Conservation (phyloP, 169 alveolate species). For the Miamiensis avidus region DNA sequence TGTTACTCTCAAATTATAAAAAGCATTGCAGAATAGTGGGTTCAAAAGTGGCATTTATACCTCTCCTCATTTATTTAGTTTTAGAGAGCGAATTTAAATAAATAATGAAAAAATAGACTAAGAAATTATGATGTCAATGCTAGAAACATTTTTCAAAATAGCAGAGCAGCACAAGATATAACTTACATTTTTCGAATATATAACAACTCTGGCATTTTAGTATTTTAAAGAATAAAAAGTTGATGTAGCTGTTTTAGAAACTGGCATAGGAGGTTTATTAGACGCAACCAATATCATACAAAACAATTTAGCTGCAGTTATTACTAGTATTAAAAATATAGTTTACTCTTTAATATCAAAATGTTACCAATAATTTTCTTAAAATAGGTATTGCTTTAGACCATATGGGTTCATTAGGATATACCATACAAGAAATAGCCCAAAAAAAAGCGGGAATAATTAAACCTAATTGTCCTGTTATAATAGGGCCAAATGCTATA, state of each 20-base stretch:
- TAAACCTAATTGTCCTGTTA: slow-evolving; percentile 69
- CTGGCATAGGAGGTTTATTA: slow-evolving; percentile 92
- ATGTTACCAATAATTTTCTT: too few relatives aligned
- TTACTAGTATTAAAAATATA: slow-evolving; percentile 67
- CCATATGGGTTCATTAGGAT: slow-evolving; percentile 88
- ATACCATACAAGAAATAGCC: slow-evolving; percentile 83
- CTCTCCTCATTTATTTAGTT: slow-evolving; percentile 89
- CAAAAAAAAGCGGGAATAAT: slow-evolving; percentile 91
- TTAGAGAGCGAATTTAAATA: slow-evolving; percentile 87
- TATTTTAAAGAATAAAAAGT: slow-evolving; percentile 68
- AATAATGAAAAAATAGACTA: slow-evolving; percentile 52
- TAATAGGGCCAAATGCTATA: slow-evolving; percentile 87
- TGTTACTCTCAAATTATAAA: slow-evolving; percentile 75
- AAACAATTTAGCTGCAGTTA: slow-evolving; percentile 78
- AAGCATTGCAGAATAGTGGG: slow-evolving; percentile 66
- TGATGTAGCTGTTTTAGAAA: slow-evolving; percentile 90
- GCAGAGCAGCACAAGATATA: slow-evolving; percentile 48
- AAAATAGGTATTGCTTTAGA: slow-evolving; percentile 85
- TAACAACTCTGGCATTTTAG: slow-evolving; percentile 57
- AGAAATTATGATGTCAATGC: slow-evolving; percentile 28
- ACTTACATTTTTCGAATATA: slow-evolving; percentile 74
- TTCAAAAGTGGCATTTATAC: slow-evolving; percentile 83
- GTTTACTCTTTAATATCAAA: too few relatives aligned
- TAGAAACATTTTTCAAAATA: slow-evolving; percentile 36
- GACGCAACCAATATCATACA: slow-evolving; percentile 89